Evolutionary conservation across 1,284 basidiomycete genomes (phyloP), one percentile per base, ranked within the genome.

Genomic region (Trichosporon sp.): DNA sequence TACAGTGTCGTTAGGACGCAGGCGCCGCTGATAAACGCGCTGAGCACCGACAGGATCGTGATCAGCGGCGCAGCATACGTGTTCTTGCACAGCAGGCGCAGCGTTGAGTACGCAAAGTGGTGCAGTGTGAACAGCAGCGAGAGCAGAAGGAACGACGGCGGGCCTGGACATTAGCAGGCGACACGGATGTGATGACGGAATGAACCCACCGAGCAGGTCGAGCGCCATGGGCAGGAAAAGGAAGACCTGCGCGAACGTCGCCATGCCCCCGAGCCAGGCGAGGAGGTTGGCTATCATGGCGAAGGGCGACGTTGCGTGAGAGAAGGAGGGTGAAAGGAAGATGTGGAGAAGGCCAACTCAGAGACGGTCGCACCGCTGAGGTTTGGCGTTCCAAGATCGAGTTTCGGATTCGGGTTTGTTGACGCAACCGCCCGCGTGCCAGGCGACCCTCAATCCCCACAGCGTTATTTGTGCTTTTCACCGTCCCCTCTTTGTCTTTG

Each of bases 81-180:
- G 73, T 83, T 83, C 64, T 82, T 82, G 64, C 74, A 75, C 35
- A 74, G 66, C 25, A 84, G 76, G 8, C 81, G 77, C 47, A 84
- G 75, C 6, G 83, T 84, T 3, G 80, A 80, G 72, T 82, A 81
- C 12, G 73, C 47, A 65, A 79, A 77, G 68, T 84, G 82, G 72
- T 83, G 80, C 13, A 80, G 69, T 23, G 80, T 78, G 68, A 84
- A 76, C 25, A 84, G 72, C 2, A 84, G 79, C 9, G 83, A 84
- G 18, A 83, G 78, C 11, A 84, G 75, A 23, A 84, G 80, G 73
- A 84, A 84, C 0, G 81, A 82, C 15, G 81, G 79, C 23, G 82
- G 79, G 34, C 83, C 81, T 82, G 71, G 11, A 32, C 51, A 31
- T 64, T n/a, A 68, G 66, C 23, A 2, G 18, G 53, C 67, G 51